Percentiles rank a stretch among this genome's conserved stretches.
phyloP scores from a whole-genome alignment of 1,284 basidiomycete species.

The Heliocybe sulcata region DNA sequence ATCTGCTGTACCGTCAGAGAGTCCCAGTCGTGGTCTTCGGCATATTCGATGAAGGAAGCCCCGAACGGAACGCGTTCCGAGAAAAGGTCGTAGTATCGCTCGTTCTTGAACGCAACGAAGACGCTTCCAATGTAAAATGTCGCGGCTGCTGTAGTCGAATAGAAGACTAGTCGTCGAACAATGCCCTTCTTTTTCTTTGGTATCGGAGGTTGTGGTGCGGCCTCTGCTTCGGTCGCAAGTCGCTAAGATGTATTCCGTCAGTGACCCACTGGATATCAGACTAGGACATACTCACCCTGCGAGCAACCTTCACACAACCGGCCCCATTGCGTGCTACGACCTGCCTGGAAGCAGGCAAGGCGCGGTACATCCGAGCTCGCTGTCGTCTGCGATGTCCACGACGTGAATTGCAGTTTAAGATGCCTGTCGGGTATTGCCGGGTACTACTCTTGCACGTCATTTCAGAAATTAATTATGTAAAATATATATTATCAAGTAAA shows the following conservation, averaged over 20 bases:
- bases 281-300: slow-evolving; percentile 37
- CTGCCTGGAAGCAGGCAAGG: slow-evolving; percentile 45
- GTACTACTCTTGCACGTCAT: background rate
- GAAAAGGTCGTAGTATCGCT: slow-evolving; percentile 77
- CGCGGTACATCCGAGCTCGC: slow-evolving; percentile 47
- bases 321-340: slow-evolving; percentile 37
- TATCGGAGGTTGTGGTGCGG: slow-evolving; percentile 22
- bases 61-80: slow-evolving; percentile 74
- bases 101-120: slow-evolving; percentile 68
- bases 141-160: slow-evolving; percentile 54
- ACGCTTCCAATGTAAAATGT: slow-evolving; percentile 79
- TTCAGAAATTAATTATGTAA: background rate
- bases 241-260: slow-evolving; percentile 32
- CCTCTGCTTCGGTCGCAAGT: slow-evolving; percentile 44
- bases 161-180: slow-evolving; percentile 48
- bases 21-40: slow-evolving; percentile 76
- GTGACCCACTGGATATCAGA: background rate
- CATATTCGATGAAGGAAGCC: slow-evolving; percentile 71
- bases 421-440: background rate
- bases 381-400: slow-evolving; percentile 16
- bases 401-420: slow-evolving; percentile 8
- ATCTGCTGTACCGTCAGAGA: slow-evolving; percentile 55
- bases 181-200: slow-evolving; percentile 45
- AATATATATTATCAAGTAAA: background rate
- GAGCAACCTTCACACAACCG: slow-evolving; percentile 37